phyloP scores from a whole-genome alignment of 805 yeast species.

The Kuraishia hungarica region DNA sequence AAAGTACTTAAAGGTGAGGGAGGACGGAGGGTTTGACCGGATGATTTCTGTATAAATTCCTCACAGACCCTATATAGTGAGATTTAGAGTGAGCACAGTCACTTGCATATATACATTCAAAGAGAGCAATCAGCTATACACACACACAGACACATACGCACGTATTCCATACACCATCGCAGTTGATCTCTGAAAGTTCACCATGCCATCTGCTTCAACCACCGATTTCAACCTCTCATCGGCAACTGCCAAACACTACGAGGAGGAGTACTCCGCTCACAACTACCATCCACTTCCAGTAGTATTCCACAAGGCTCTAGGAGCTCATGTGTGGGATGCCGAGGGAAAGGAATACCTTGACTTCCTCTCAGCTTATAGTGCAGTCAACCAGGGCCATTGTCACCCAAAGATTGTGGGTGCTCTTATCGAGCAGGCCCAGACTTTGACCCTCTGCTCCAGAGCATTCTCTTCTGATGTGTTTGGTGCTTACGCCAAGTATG shows the following conservation, averaged over 20 bases:
- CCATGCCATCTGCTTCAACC: not conserved
- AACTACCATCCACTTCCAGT: slow-evolving; percentile 97
- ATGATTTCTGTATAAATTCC: no score
- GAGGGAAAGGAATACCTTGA: slow-evolving; percentile 93
- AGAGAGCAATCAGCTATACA: slow-evolving; percentile 11
- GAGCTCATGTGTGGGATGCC: slow-evolving; percentile 97
- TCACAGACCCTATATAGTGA: no score
- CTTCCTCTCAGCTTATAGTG: slow-evolving; percentile 90
- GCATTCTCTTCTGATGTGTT: slow-evolving; percentile 89
- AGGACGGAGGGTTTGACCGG: no score
- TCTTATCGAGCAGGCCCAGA: slow-evolving; percentile 76
- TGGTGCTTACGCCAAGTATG: slow-evolving; percentile 78
- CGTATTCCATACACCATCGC: not conserved
- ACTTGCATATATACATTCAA: not conserved
- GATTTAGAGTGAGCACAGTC: no score
- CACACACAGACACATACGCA: not conserved
- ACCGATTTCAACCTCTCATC: slow-evolving; percentile 50
- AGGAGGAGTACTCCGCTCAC: slow-evolving; percentile 83
- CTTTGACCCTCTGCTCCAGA: slow-evolving; percentile 79
- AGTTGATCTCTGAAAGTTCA: not conserved
- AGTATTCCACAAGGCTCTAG: slow-evolving; percentile 76
- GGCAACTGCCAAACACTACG: slow-evolving; percentile 55
- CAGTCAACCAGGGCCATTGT: slow-evolving; percentile 97
- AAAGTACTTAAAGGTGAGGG: no score
- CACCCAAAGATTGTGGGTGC: slow-evolving; percentile 89